These are phyloP conservation scores for Aspergillus ochraceus DNA, from an alignment of 2,329 filamentous ascomycete genomes.

Conservation along the genomic window DNA sequence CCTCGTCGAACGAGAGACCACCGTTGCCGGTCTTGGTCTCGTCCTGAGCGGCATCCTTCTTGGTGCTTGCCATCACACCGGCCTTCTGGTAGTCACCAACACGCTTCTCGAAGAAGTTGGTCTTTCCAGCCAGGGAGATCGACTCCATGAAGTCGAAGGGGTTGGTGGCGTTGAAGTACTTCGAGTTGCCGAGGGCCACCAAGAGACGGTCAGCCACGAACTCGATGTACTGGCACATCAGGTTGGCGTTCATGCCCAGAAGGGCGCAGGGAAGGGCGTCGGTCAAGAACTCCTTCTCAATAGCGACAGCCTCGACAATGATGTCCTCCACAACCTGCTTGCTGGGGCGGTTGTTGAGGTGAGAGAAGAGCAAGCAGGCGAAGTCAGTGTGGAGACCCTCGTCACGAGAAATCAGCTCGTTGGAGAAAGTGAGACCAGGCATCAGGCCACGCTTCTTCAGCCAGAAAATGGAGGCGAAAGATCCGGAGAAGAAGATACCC, in stretches of 20 bases:
- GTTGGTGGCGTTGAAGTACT: conserved; percentile 89
- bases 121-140: conserved; percentile 98
- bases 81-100: conserved; percentile 99
- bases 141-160: conserved; percentile 99
- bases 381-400: conserved; percentile 99
- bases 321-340: conserved; percentile 79
- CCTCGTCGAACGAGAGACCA: conserved; percentile 92
- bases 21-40: conserved; percentile 54
- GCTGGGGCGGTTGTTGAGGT: conserved; percentile 86
- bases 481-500: conserved; percentile 99
- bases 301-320: conserved; percentile 88
- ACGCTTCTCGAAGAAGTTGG: conserved; percentile 99
- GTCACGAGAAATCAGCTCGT: conserved; percentile 99
- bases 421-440: conserved; percentile 98
- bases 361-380: conserved; percentile 95
- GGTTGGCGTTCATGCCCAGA: conserved; percentile 92
- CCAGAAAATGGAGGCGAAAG: conserved; percentile 99
- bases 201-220: conserved; percentile 97
- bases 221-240: conserved; percentile 99
- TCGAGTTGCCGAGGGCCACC: conserved; percentile 87
- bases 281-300: conserved; percentile 97
- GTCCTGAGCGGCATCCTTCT: conserved; percentile 61
- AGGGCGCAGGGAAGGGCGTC: conserved; percentile 91
- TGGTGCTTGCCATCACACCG: conserved; percentile 92
- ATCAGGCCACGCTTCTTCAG: conserved; percentile 99